Base-by-base conservation (phyloP, 805 yeast species). In the Saccharomyces paradoxus region DNA sequence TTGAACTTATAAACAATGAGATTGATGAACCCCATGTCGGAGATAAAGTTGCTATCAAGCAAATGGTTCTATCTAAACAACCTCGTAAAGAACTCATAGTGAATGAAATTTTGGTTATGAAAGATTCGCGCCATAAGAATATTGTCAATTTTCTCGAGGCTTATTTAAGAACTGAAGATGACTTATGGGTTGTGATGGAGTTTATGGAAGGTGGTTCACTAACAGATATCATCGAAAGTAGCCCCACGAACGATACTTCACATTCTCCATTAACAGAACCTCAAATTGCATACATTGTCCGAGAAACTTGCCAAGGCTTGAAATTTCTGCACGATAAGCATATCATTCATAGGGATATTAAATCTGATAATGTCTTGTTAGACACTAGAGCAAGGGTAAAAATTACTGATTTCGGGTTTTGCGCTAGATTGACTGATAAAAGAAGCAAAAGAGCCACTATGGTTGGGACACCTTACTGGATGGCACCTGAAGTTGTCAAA, bases 381-480 rank as follows among this genome's bases (percentile, higher is more conserved):
- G 92, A 91, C 59, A 80, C 85, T 41, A 77, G 77, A 47, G 97
- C 96, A 12, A 83, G 86, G 54, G 95, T 94, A 53, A 95, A 94
- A 72, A 83, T 94, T 55, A 95, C 99, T 1, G 99, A 94, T 75
- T 94, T 94, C 71, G 96, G 96, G 0, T 94, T 92, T 76, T 94
- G 99, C 74, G 99, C 99, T 0, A 95, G 90, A 71, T 73, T 87
- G 60, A 87, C 89, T 14, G 91, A 87, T 54, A 82, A 83, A 60
- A 86, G 88, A 68, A 81, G 87, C 52, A 91, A 92, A 69, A 83
- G 99, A 66, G 95, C 97, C 7, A 94, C 99, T 2, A 88, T 94
- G 96, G 99, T 94, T 21, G 99, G 99, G 37, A 94, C 99, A 0
- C 99, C 99, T 13, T 94, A 94, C 69, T 94, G 99, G 99, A 94